Evolutionary conservation across 2,329 filamentous ascomycete genomes (phyloP), one percentile per base, ranked within the genome.

Genomic region (Cladophialophora carrionii): DNA sequence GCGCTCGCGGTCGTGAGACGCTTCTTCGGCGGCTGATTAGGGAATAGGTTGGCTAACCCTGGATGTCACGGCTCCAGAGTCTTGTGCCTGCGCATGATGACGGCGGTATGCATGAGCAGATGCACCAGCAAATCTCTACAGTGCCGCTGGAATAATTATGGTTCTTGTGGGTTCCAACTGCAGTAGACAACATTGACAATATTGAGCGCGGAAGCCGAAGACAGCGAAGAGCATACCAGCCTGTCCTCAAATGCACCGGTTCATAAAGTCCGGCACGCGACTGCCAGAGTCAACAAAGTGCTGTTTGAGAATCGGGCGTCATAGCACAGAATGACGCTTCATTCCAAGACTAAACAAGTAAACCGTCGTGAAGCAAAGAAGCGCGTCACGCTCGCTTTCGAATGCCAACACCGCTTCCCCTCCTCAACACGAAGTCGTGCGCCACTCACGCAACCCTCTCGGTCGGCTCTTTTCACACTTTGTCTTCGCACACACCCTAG

Each of bases 21-120:
- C 37, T n/a, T 41, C 14, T 43, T 41, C 1, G 1, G n/a, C 6
- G 37, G 37, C 26, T 7, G 37, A 43, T 17, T 0, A 41, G 14
- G 34, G 7, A n/a, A 41, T 41, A 14, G 34, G 5, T 41, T 41
- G 37, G 17, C 37, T n/a, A 43, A n/a, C 14, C 2, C 37, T 43
- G 37, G 17, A 20, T 51, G 3, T 51, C 14, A 22, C 24, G 48
- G 20, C 24, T 26, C 20, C 48, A 51, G 10, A 37, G 22, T 22
- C 48, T 8, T 48, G n/a, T 52, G n/a, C 51, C 17, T 62, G 34
- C 34, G 37, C 59, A 62, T 41, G 51, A 54, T 61, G 58, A 61
- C 37, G 58, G 26, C 37, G 48, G n/a, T 32, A 43, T 54, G 51
- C 49, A 46, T 31, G 12, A 24, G 37, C 14, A 34, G 32, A 55